Conservation (phyloP, 2,329 filamentous ascomycete genomes). For the Cadophora malorum region DNA sequence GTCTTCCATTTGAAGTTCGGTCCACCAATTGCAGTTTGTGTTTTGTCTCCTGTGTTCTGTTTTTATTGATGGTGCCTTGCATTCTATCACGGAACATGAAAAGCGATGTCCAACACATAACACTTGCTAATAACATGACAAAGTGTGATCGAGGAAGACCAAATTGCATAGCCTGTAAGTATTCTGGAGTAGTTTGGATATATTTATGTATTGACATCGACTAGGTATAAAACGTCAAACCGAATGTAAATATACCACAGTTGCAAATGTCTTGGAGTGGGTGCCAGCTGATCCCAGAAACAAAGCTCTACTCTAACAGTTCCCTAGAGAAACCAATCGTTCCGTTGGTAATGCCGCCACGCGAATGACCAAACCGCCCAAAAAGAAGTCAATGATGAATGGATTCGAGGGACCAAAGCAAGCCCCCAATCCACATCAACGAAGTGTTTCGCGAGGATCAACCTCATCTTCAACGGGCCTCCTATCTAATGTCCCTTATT, state of each 20-base stretch:
- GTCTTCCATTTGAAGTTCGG: background rate
- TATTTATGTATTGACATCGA: constrained; percentile 37
- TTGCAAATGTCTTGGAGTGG: constrained; percentile 79
- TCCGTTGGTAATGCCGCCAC: constrained; percentile 56
- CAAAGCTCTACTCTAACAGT: background rate
- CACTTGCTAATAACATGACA: constrained; percentile 51
- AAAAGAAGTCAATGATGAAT: constrained; percentile 53
- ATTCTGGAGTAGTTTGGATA: constrained; percentile 18
- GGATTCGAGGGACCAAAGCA: constrained; percentile 37
- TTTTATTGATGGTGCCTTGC: background rate
- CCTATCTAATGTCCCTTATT: constrained; percentile 76
- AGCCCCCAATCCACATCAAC: constrained; percentile 34
- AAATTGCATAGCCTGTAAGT: constrained; percentile 68
- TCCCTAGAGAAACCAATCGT: constrained; percentile 61
- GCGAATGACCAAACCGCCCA: constrained; percentile 63
- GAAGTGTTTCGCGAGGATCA: constrained; percentile 39
- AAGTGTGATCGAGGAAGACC: constrained; percentile 79
- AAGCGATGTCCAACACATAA: too few species aligned
- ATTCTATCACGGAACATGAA: too few species aligned
- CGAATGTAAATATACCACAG: constrained; percentile 75
- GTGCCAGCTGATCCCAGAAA: constrained; percentile 41
- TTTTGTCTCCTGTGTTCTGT: background rate
- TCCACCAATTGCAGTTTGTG: too few species aligned
- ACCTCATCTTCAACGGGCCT: constrained; percentile 58
- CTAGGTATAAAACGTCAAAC: constrained; percentile 77